A percentile compares a stretch with the other conserved stretches of the same genome.
Evolutionary conservation across 257 asterid genomes (phyloP).

Genomic region (Solanum etuberosum): DNA sequence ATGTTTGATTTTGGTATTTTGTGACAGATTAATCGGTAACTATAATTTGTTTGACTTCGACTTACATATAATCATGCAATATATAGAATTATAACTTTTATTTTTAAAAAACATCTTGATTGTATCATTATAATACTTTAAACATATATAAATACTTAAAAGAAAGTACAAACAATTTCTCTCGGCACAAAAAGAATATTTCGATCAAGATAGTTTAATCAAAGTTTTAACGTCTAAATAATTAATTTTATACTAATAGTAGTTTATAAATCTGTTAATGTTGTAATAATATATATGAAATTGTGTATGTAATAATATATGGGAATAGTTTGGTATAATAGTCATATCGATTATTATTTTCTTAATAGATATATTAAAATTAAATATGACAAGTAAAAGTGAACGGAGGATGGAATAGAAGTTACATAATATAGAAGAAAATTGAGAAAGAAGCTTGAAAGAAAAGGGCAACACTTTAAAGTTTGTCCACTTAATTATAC

Average conservation of each 20-base stretch:
- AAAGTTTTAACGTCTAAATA: too few relatives aligned
- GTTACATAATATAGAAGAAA: too few relatives aligned
- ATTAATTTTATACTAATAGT: too few relatives aligned
- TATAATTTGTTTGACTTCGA: background rate
- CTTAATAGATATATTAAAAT: too few relatives aligned
- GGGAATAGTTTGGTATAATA: background rate
- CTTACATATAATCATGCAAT: too few relatives aligned
- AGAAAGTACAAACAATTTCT: background rate
- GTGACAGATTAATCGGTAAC: too few relatives aligned
- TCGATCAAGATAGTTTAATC: background rate
- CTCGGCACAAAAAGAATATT: background rate
- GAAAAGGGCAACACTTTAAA: background rate
- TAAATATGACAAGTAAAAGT: background rate
- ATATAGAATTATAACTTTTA: too few relatives aligned
- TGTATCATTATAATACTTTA: too few relatives aligned
- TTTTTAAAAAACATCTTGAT: too few relatives aligned
- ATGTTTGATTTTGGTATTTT: background rate
- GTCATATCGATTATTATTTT: too few relatives aligned
- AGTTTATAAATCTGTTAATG: background rate
- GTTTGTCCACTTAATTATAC: background rate
- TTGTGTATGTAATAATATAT: background rate
- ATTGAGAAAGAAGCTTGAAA: background rate
- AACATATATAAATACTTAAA: too few relatives aligned
- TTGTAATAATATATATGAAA: background rate
- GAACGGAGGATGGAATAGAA: too few relatives aligned